Evolutionary conservation across 2,329 filamentous ascomycete species (phyloP), one percentile per base, ranked within the genome.

Genomic region (Pseudogymnoascus sp.): DNA sequence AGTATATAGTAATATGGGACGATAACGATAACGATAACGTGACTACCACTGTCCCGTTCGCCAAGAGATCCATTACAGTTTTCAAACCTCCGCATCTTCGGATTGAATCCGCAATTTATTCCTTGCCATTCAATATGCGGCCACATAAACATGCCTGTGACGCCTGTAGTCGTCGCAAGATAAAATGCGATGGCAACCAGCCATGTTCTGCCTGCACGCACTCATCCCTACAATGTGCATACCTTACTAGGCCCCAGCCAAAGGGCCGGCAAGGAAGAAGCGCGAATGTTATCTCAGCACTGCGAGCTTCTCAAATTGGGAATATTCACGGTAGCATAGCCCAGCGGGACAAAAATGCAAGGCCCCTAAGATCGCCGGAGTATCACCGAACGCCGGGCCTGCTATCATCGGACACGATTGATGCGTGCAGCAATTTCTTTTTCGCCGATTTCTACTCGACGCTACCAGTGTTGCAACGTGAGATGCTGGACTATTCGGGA

Each of bases 111-210:
- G 10, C 28, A 56, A 56, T 33, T 33, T 56, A 33, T 19, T 56
- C 64, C 50, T 43, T 61, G 33, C 40, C 26, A n/a, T 40, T 63
- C 46, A 46, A 43, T 22, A 46, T 63, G n/a, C 61, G 64, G 14
- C 62, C 62, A 60, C 62, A 63, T 31, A 53, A 37, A 22, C 60
- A 61, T 22, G 46, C 64, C 22, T 65, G 64, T 46, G 62, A 65
- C 59, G 53, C 62, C 6, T 65, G 64, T 40, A 62, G 61, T 24
- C 62, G 56, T 22, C 28, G 59, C 12, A 65, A 63, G 59, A 63
- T 59, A 61, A 43, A 38, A 12, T 65, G 64, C 26, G 61, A 65
- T 59, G 33, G 38, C 24, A 63, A 43, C 19, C 8, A 37, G 14
- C 62, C 64, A 7, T 65, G 64, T 28, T 65, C 64, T 33, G 26